A percentile compares a stretch with the other conserved stretches of the same genome.
Conservation (phyloP, 495 filamentous ascomycete genomes). For the Chaetomium cochliodes region DNA sequence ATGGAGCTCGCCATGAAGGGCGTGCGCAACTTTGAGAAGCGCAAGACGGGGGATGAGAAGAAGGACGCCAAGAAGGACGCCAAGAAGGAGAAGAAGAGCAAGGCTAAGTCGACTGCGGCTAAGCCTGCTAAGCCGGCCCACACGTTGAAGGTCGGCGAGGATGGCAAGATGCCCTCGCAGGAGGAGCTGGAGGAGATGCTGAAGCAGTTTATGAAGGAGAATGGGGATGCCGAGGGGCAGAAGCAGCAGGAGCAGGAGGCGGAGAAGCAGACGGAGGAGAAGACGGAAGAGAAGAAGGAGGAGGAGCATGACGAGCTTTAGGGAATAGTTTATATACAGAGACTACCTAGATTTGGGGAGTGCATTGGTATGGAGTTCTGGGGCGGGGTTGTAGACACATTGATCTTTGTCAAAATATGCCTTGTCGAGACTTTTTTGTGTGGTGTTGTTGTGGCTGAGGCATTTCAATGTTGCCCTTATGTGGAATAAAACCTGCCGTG, state of each 20-base stretch:
- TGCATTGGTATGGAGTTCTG: constrained; percentile 12
- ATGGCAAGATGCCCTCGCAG: constrained; percentile 41
- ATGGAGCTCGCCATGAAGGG: constrained; percentile 71
- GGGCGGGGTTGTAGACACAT: not conserved
- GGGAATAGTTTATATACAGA: constrained; percentile 3
- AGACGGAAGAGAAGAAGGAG: constrained; percentile 37
- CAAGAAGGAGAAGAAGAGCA: not conserved
- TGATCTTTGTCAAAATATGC: not conserved
- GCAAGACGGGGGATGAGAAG: constrained; percentile 45
- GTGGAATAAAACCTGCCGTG: too few relatives aligned
- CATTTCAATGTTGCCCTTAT: too few relatives aligned
- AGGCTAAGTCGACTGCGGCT: not conserved
- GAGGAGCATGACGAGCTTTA: constrained; percentile 53
- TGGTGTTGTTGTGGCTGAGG: not conserved
- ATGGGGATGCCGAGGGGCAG: constrained; percentile 8
- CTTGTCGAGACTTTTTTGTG: not conserved
- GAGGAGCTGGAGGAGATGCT: constrained; percentile 54
- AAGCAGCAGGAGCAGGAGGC: constrained; percentile 36
- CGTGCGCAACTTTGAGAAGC: constrained; percentile 57
- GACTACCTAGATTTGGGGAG: not conserved
- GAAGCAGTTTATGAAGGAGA: constrained; percentile 43
- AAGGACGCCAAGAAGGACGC: constrained; percentile 40
- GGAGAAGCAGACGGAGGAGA: constrained; percentile 28
- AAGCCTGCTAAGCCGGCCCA: constrained; percentile 42
- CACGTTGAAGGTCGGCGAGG: constrained; percentile 40